phyloP scores from a whole-genome alignment of 805 yeast species.

The Metschnikowia drakensbergensis region DNA sequence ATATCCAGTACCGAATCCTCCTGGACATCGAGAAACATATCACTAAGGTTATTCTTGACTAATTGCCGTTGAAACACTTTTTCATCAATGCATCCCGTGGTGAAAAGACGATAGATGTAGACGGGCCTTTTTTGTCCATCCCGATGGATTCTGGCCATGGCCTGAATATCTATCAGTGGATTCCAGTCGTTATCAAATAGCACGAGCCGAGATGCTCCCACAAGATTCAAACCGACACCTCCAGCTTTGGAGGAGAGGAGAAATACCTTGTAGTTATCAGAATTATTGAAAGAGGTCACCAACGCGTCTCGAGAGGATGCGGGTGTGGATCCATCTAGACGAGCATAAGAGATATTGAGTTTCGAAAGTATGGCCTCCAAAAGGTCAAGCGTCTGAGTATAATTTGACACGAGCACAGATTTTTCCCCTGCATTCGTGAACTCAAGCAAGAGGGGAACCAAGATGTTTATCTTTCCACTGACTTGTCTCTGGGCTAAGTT shows the following conservation, averaged over 20 bases:
- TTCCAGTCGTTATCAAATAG: slow-evolving; percentile 96
- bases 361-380: slow-evolving; percentile 54
- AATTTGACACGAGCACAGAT: slow-evolving; percentile 81
- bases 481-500: slow-evolving; percentile 15
- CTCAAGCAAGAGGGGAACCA: slow-evolving; percentile 53
- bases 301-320: slow-evolving; percentile 58
- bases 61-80: slow-evolving; percentile 90
- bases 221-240: slow-evolving; percentile 84
- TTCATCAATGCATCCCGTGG: slow-evolving; percentile 91
- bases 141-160: slow-evolving; percentile 92
- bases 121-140: slow-evolving; percentile 86
- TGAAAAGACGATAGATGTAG: slow-evolving; percentile 73
- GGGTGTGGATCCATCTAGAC: slow-evolving; percentile 86
- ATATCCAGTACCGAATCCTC: slow-evolving; percentile 52
- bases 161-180: slow-evolving; percentile 87
- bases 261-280: slow-evolving; percentile 48
- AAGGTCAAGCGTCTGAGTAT: slow-evolving; percentile 80
- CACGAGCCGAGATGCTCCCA: slow-evolving; percentile 85
- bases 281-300: slow-evolving; percentile 65
- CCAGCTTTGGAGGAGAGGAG: slow-evolving; percentile 87
- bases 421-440: slow-evolving; percentile 55
- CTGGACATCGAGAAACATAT: slow-evolving; percentile 52
- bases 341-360: slow-evolving; percentile 45
- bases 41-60: slow-evolving; percentile 75
- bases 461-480: slow-evolving; percentile 60